Evolutionary conservation across 2,329 filamentous ascomycete genomes (phyloP).

Genomic region (Sarocladium kiliense): DNA sequence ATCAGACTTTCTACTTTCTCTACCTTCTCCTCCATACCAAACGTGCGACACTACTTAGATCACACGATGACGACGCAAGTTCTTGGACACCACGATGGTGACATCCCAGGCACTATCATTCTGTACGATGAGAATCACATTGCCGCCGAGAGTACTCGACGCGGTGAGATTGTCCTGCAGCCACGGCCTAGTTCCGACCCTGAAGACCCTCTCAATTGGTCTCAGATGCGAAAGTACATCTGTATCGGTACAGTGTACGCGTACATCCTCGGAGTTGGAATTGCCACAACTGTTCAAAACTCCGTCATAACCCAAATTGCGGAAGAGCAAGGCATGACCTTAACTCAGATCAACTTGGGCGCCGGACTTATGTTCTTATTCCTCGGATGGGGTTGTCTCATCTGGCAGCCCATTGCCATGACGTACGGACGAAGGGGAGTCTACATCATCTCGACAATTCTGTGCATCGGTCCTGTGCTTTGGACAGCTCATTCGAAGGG

Average conservation of each 20-base stretch:
- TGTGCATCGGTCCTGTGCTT: constrained; percentile 26
- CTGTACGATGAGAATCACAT: neutral
- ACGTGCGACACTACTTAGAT: too few relatives aligned
- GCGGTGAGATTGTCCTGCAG: constrained; percentile 17
- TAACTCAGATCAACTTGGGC: constrained; percentile 33
- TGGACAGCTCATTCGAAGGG: constrained; percentile 23
- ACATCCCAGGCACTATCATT: neutral
- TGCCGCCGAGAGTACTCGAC: neutral
- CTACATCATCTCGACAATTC: constrained; percentile 36
- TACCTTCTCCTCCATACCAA: neutral
- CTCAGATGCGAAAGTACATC: constrained; percentile 15
- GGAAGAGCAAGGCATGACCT: constrained; percentile 14
- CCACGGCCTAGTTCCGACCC: constrained; percentile 19
- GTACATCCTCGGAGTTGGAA: constrained; percentile 17
- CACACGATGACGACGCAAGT: neutral
- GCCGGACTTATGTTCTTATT: constrained; percentile 48
- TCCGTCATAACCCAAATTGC: constrained; percentile 23
- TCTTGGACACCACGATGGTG: neutral
- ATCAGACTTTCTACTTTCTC: neutral
- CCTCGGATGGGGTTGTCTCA: constrained; percentile 44
- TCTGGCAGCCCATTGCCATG: constrained; percentile 48
- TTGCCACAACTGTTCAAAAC: constrained; percentile 20
- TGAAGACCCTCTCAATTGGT: constrained; percentile 22
- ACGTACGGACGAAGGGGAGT: constrained; percentile 45
- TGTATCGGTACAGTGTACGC: constrained; percentile 16